phyloP scores from a whole-genome alignment of 73 alveolate genomes.

The Paramecium pentaurelia region DNA sequence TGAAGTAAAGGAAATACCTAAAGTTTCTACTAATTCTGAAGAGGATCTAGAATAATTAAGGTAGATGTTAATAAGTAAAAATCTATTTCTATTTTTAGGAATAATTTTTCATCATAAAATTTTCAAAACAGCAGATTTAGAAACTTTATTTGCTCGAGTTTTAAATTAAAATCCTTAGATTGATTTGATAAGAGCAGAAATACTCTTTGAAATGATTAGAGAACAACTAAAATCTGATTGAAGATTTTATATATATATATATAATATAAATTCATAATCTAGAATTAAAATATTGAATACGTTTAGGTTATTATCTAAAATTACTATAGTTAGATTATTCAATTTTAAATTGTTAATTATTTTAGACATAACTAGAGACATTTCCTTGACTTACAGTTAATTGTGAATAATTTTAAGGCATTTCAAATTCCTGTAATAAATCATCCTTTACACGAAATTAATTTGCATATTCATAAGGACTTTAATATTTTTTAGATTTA shows the following conservation, averaged over 20 bases:
- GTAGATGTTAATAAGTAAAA: not conserved
- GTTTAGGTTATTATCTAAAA: not conserved
- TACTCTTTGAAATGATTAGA: constrained; percentile 14
- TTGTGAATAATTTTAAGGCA: not conserved
- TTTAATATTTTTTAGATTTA: not conserved
- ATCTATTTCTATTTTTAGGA: not conserved
- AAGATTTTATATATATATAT: not conserved
- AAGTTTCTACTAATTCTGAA: not conserved
- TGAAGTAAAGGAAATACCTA: not conserved
- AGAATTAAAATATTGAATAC: not conserved
- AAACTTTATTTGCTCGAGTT: not conserved
- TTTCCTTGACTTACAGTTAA: not conserved
- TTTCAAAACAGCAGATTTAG: not conserved
- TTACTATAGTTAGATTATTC: not conserved
- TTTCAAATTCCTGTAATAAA: not conserved
- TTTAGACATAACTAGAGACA: not conserved
- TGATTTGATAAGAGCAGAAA: constrained; percentile 34
- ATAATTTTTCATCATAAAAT: not conserved
- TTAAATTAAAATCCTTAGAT: not conserved
- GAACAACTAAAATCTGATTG: not conserved
- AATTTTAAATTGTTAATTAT: not conserved
- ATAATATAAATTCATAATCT: not conserved
- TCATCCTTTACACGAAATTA: not conserved
- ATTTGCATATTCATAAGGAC: not conserved
- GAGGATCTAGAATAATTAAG: not conserved